Base-by-base conservation (phyloP, 164 flowering plant genomes). In the Macadamia tetraphylla region DNA sequence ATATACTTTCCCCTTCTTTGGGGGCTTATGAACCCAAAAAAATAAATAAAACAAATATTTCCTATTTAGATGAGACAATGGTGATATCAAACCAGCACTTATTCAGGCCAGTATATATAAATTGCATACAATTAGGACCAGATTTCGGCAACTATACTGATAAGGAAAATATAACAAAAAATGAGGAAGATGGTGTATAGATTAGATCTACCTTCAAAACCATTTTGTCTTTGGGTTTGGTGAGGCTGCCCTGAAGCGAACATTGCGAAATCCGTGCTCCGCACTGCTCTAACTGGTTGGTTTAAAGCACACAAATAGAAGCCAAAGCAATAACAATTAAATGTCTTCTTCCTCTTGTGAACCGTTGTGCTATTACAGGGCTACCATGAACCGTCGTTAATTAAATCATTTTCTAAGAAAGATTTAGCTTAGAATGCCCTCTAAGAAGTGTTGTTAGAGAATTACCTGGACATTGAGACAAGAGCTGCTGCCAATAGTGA, bases 401-500 rank as follows among this genome's bases (percentile, higher is more conserved):
- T 23, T 30, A 18, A 65, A 4, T 17, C 29, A 10, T 48, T 49
- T 30, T 11, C n/a, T 44, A 29, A 48, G 15, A 67, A 59, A 32
- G 12, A 8, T 6, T 5, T 43, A 58, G 46, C 5, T 29, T 59
- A 29, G 12, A 40, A 42, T 1, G 8, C 11, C 56, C 17, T 32
- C 1, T 12, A 35, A 13, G 15, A 62, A 65, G 61, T 1, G 0
- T 9, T 0, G 17, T 29, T 4, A 66, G 46, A 30, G n/a, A 68
- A 68, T 9, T 44, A 91, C 98, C 97, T 87, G 88, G 46, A 93
- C 98, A 84, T 88, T 92, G 55, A 94, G 82, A 65, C 88, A 88
- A 70, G 90, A 85, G 76, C 75, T 84, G 43, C 18, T 62, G 58
- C 89, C 85, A 53, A 62, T 35, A 14, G 76, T 76, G 61, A 85